Evolutionary conservation across 169 alveolate genomes (phyloP).

Genomic region (Babesia ovis): DNA sequence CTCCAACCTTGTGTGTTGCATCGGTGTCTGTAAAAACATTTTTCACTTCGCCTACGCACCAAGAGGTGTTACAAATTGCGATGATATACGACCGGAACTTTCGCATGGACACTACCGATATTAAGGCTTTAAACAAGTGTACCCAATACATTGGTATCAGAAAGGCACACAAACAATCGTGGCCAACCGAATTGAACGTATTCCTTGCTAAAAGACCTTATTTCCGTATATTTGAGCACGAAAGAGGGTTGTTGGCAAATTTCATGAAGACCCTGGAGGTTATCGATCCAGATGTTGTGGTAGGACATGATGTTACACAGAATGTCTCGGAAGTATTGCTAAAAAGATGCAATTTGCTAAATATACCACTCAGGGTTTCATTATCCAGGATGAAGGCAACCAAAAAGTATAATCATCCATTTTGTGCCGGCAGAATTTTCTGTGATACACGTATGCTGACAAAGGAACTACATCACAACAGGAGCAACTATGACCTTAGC

Average conservation of each 20-base stretch:
- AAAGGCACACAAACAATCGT: slow-evolving; percentile 22
- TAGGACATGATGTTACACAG: slow-evolving; percentile 71
- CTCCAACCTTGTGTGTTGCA: slow-evolving; percentile 48
- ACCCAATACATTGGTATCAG: slow-evolving; percentile 59
- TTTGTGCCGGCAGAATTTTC: slow-evolving; percentile 52
- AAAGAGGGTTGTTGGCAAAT: slow-evolving; percentile 60
- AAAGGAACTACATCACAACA: slow-evolving; percentile 54
- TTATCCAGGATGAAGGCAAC: slow-evolving; percentile 55
- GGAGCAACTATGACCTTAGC: slow-evolving; percentile 59
- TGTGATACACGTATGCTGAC: slow-evolving; percentile 63
- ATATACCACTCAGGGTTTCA: slow-evolving; percentile 61
- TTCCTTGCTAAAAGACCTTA: slow-evolving; percentile 54
- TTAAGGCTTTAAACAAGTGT: slow-evolving; percentile 23
- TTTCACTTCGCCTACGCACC: slow-evolving; percentile 59
- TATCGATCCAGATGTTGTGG: slow-evolving; percentile 74
- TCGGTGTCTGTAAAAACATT: slow-evolving; percentile 61
- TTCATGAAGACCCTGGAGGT: slow-evolving; percentile 56
- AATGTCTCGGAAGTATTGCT: slow-evolving; percentile 62
- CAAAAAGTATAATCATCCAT: slow-evolving; percentile 46
- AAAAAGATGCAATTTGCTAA: slow-evolving; percentile 61
- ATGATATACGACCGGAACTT: slow-evolving; percentile 43
- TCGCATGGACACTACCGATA: slow-evolving; percentile 30
- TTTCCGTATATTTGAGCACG: slow-evolving; percentile 64
- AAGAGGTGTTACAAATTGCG: slow-evolving; percentile 49
- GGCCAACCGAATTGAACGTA: slow-evolving; percentile 52